These are phyloP conservation scores for Cyberlindnera euphorbiiphila DNA, from an alignment of 805 yeast species.

Conservation along the genomic window DNA sequence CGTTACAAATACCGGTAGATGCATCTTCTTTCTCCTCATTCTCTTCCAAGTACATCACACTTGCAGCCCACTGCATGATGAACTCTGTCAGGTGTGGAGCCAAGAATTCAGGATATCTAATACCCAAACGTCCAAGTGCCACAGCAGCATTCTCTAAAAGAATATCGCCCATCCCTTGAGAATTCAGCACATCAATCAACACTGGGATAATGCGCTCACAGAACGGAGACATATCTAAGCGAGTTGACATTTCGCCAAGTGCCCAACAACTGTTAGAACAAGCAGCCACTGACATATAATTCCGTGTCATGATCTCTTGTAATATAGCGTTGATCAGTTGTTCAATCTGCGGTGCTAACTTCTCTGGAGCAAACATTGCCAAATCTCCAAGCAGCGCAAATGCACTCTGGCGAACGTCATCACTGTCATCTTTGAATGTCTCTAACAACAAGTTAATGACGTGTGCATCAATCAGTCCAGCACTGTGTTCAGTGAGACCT, in stretches of 20 bases:
- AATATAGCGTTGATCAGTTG: conserved; percentile 63
- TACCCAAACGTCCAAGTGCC: conserved; percentile 82
- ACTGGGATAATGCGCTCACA: conserved; percentile 50
- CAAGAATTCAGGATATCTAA: conserved; percentile 53
- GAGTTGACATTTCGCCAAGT: conserved; percentile 77
- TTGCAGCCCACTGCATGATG: conserved; percentile 65
- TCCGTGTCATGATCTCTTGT: conserved; percentile 56
- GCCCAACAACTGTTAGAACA: conserved; percentile 94
- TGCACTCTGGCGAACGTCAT: conserved; percentile 91
- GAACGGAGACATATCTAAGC: conserved; percentile 49
- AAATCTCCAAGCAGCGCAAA: conserved; percentile 90
- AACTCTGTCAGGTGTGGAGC: conserved; percentile 57
- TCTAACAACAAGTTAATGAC: conserved; percentile 60
- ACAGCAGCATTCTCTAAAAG: conserved; percentile 86
- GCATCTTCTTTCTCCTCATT: conserved; percentile 88
- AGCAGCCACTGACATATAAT: conserved; percentile 52
- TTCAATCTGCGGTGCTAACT: conserved; percentile 38
- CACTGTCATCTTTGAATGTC: conserved; percentile 69
- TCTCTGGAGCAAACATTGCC: conserved; percentile 49
- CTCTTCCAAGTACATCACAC: conserved; percentile 63
- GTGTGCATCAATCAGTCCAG: conserved; percentile 46
- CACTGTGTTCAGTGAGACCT: conserved; percentile 68
- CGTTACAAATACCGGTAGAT: conserved; percentile 76
- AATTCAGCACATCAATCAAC: conserved; percentile 56
- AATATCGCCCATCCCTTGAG: conserved; percentile 50